A percentile compares a stretch with the other conserved stretches of the same genome.
Evolutionary conservation across 306 rosid genomes (phyloP).

Genomic region (Begonia fuchsioides): DNA sequence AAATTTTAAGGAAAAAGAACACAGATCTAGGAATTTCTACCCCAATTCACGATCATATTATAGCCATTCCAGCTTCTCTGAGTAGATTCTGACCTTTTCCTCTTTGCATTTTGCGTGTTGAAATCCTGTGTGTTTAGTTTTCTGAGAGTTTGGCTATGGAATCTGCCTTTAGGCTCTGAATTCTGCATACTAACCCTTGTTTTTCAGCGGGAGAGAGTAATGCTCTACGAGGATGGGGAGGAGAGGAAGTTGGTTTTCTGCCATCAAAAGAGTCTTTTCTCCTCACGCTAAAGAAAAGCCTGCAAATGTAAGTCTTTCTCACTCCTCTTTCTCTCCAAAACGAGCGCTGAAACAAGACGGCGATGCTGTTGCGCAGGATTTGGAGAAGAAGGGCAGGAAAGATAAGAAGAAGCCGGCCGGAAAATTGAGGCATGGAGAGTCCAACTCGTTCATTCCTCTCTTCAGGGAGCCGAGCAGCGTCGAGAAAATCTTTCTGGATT

Average conservation of each 20-base stretch:
- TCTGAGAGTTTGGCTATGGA: no score
- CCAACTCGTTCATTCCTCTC: conserved; percentile 74
- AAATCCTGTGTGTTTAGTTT: no score
- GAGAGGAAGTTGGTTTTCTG: conserved; percentile 93
- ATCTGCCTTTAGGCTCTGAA: no score
- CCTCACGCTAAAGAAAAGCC: conserved; percentile 72
- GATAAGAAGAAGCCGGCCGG: conserved; percentile 67
- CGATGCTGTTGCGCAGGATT: conserved; percentile 27
- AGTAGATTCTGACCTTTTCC: no score
- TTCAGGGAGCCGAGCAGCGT: conserved; percentile 93
- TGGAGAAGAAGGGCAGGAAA: conserved; percentile 53
- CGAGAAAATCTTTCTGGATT: conserved; percentile 90
- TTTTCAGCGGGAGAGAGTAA: conserved; percentile 46
- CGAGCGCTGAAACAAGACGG: no score
- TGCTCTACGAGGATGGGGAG: conserved; percentile 94
- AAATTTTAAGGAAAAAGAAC: no score
- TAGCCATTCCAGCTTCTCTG: no score
- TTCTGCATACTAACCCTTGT: background rate
- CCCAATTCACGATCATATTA: no score
- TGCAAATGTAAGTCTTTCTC: conserved; percentile 20
- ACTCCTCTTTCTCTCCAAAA: background rate
- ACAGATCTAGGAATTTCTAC: no score
- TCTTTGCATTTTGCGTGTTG: no score
- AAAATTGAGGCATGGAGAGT: conserved; percentile 63
- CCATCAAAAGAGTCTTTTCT: conserved; percentile 71